A percentile compares a stretch with the other conserved stretches of the same genome.
phyloP scores from a whole-genome alignment of 2,329 filamentous ascomycete genomes.

The Biscogniauxia sp. region DNA sequence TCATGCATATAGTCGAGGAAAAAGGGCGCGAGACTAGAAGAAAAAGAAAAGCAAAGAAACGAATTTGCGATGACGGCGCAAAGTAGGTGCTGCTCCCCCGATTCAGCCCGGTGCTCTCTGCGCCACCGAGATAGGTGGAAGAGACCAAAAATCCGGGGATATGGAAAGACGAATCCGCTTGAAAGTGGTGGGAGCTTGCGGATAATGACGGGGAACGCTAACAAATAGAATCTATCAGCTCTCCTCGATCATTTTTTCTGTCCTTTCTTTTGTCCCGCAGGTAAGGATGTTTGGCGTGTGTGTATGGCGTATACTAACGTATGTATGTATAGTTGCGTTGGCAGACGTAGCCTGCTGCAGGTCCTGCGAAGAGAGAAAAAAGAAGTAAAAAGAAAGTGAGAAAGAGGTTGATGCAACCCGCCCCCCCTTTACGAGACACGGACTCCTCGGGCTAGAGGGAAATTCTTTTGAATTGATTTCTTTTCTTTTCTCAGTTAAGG shows the following conservation, averaged over 20 bases:
- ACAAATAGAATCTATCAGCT: neutral
- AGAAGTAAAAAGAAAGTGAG: slow-evolving; percentile 1
- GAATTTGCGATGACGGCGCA: neutral
- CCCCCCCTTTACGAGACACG: neutral
- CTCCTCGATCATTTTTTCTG: neutral
- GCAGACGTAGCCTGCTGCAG: neutral
- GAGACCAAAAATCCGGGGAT: neutral
- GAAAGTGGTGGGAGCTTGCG: neutral
- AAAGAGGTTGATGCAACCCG: neutral
- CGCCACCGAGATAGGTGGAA: neutral
- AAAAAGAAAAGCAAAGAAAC: neutral
- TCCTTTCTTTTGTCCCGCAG: neutral
- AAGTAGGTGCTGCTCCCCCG: neutral
- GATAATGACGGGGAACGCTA: neutral
- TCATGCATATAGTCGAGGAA: neutral
- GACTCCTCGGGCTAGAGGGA: neutral
- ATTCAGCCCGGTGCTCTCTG: neutral
- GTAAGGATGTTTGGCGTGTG: neutral
- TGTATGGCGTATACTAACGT: neutral
- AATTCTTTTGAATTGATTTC: no score
- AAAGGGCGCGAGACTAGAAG: neutral
- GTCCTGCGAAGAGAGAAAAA: neutral
- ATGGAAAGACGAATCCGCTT: neutral
- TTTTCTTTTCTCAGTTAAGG: neutral
- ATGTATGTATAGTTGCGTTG: neutral